Evolutionary conservation across 176 grass and related monocot species (phyloP).

Genomic region (Dendrocalamus sinicus): DNA sequence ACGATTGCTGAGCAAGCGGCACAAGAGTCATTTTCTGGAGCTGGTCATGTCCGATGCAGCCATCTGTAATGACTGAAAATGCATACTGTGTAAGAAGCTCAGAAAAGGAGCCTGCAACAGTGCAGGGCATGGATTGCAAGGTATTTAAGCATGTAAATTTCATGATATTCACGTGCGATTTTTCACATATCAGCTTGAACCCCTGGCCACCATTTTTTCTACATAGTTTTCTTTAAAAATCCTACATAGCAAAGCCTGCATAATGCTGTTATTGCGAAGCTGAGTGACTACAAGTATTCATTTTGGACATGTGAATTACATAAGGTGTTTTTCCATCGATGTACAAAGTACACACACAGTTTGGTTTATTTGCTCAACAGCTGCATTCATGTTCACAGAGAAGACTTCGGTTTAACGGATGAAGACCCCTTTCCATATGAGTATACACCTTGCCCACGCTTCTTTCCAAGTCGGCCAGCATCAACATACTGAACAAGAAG

Average conservation of each 20-base stretch:
- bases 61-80: constrained; percentile 1
- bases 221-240: neutral
- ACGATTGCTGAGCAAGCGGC: neutral
- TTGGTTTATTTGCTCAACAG: constrained; percentile 12
- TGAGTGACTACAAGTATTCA: neutral
- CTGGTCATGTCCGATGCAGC: neutral
- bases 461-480: constrained; percentile 83
- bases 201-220: neutral
- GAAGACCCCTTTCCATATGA: constrained; percentile 51
- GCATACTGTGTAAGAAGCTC: neutral
- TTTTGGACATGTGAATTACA: neutral
- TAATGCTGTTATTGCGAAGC: neutral
- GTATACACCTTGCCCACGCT: constrained; percentile 80
- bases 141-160: constrained; percentile 2
- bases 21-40: neutral
- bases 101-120: neutral
- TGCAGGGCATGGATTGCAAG: neutral
- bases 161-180: neutral
- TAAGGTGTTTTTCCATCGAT: neutral
- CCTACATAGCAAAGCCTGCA: neutral
- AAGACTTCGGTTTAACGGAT: constrained; percentile 52
- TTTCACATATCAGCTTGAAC: constrained; percentile 11
- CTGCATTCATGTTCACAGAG: constrained; percentile 38
- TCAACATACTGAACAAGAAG: constrained; percentile 95
- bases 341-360: constrained; percentile 8